A percentile compares a stretch with the other conserved stretches of the same genome.
These are phyloP conservation scores for Candida broadrunensis DNA, from an alignment of 805 yeast genomes.

Conservation along the genomic window DNA sequence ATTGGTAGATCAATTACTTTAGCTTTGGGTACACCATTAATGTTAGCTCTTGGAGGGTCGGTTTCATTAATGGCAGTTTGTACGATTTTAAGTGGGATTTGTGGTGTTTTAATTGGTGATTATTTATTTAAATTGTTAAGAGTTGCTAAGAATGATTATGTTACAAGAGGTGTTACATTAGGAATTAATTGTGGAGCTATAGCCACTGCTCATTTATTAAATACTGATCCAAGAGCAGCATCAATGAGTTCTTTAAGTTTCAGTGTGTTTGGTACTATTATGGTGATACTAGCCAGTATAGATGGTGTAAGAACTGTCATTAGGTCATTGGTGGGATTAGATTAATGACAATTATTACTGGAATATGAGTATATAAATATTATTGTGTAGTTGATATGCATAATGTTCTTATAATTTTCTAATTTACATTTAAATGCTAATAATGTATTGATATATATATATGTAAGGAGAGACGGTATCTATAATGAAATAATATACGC, in stretches of 20 bases:
- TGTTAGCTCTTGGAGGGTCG: conserved; percentile 64
- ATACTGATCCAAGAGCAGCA: conserved; percentile 74
- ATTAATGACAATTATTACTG: too few relatives aligned
- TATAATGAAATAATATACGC: too few relatives aligned
- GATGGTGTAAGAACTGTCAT: conserved; percentile 26
- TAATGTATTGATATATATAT: too few relatives aligned
- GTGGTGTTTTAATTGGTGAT: conserved; percentile 70
- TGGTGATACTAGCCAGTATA: conserved; percentile 68
- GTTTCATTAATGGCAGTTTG: conserved; percentile 73
- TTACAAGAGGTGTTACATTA: conserved; percentile 71
- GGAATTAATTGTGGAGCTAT: conserved; percentile 83
- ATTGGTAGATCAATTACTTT: conserved; percentile 77
- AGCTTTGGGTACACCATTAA: conserved; percentile 76
- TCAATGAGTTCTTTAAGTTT: conserved; percentile 73
- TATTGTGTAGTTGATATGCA: too few relatives aligned
- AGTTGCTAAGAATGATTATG: conserved; percentile 60
- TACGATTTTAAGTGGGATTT: conserved; percentile 71
- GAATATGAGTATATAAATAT: too few relatives aligned
- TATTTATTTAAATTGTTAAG: conserved; percentile 46
- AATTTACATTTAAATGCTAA: too few relatives aligned
- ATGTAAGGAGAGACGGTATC: too few relatives aligned
- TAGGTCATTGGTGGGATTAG: conserved; percentile 16
- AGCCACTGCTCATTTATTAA: conserved; percentile 71
- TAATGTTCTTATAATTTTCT: too few relatives aligned
- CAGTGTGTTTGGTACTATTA: conserved; percentile 66